A percentile compares a stretch with the other conserved stretches of the same genome.
These are phyloP conservation scores for Anthracocystis panici-leucophaei DNA, from an alignment of 1,284 basidiomycete genomes.

Conservation along the genomic window DNA sequence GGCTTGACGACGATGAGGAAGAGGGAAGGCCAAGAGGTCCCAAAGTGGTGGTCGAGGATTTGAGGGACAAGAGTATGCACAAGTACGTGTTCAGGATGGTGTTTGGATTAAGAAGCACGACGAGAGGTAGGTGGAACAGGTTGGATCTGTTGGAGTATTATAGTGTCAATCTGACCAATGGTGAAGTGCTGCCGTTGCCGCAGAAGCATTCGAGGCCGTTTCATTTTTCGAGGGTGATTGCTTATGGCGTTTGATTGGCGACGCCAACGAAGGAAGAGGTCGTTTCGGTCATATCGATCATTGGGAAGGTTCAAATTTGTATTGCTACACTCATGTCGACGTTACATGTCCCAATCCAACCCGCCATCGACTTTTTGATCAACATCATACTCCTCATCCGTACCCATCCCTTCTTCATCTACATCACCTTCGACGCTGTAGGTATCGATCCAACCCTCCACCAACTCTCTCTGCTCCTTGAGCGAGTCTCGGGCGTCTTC, in stretches of 20 bases:
- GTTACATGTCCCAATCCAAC: constrained; percentile 44
- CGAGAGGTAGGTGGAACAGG: constrained; percentile 80
- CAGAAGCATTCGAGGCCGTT: constrained; percentile 88
- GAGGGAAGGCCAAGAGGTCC: constrained; percentile 45
- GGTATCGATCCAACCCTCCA: constrained; percentile 58
- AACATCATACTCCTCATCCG: constrained; percentile 59
- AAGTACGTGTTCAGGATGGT: constrained; percentile 89
- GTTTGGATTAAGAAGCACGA: constrained; percentile 80
- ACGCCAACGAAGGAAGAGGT: not conserved
- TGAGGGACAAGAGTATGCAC: constrained; percentile 65
- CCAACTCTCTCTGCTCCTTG: constrained; percentile 58
- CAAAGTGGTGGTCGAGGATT: constrained; percentile 61
- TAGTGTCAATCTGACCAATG: constrained; percentile 75
- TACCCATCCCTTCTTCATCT: constrained; percentile 50
- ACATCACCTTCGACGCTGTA: constrained; percentile 52
- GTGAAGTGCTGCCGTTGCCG: constrained; percentile 79
- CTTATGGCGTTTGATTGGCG: constrained; percentile 55
- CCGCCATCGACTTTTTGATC: constrained; percentile 44
- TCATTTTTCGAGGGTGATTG: constrained; percentile 82
- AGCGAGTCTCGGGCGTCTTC: constrained; percentile 55
- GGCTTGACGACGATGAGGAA: constrained; percentile 50
- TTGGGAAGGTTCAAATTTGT: no score
- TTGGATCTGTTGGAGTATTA: constrained; percentile 80
- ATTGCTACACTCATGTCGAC: no score
- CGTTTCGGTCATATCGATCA: not conserved